Evolutionary conservation across 257 asterid genomes (phyloP), one percentile per base, ranked within the genome.

Genomic region (Apocynum venetum): DNA sequence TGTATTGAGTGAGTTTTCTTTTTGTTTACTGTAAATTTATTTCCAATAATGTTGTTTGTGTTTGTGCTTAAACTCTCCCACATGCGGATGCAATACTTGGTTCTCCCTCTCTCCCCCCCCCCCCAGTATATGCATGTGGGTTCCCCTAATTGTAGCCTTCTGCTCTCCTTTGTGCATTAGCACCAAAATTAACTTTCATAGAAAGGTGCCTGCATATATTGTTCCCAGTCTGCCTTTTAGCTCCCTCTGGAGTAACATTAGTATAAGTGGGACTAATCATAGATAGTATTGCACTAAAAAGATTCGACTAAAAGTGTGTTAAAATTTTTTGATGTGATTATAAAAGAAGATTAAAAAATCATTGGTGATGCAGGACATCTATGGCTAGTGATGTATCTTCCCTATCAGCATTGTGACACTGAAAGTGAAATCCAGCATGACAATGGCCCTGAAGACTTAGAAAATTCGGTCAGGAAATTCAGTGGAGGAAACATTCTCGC

Each of bases 1-100:
- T 77, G 79, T 77, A 78, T 76, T 76, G 91, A 86, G 98, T 94
- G 87, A 89, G 97, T 88, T 80, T 77, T 84, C 53, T 65, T 73
- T 49, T 77, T 75, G 48, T 56, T 75, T 70, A 46, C 49, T 51
- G 46, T 55, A 69, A 66, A 19, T 72, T 64, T 57, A 64, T 75
- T 31, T 8, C 11, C 31, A 35, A 13, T 38, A 13, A 38, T 1
- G 2, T 36, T 77, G 3, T 20, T 25, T 40, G 5, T 36, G 69
- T 20, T 25, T 40, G 5, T 36, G 69, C 44, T 38, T 35, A 41
- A 48, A n/a, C 6, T 20, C 14, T 49, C 65, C 47, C 17, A 35
- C 14, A 36, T 64, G 41, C 25, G 51, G 44, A 11, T 36, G 8
- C 38, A 13, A 35, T 67, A 44, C 8, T 49, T 61, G 60, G 48